These are phyloP conservation scores for Aureobasidium leucospermi DNA, from an alignment of 2,329 filamentous ascomycete species.

Conservation along the genomic window DNA sequence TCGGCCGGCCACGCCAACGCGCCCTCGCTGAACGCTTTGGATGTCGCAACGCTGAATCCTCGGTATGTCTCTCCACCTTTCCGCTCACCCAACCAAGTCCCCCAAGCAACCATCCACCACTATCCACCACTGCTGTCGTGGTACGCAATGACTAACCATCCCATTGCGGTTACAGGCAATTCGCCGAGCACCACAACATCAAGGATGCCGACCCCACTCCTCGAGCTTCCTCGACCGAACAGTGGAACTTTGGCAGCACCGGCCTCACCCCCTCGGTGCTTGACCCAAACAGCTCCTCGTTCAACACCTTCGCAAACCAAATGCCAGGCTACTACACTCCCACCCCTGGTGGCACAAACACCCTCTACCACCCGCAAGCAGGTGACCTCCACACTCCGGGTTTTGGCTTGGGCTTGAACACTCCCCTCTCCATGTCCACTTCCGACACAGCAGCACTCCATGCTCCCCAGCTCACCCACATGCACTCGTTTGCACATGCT, in stretches of 20 bases:
- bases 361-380: slow-evolving; percentile 66
- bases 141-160: slow-evolving; percentile 15
- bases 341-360: slow-evolving; percentile 72
- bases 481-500: slow-evolving; percentile 55
- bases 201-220: slow-evolving; percentile 81
- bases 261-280: slow-evolving; percentile 77
- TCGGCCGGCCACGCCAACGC: slow-evolving; percentile 32
- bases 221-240: slow-evolving; percentile 63
- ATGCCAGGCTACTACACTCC: slow-evolving; percentile 81
- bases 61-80: slow-evolving; percentile 31
- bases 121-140: not conserved
- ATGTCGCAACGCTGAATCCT: slow-evolving; percentile 34
- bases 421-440: slow-evolving; percentile 74
- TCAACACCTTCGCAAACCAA: slow-evolving; percentile 71
- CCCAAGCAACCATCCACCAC: not conserved
- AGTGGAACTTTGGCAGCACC: slow-evolving; percentile 52
- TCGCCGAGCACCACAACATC: slow-evolving; percentile 42
- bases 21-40: slow-evolving; percentile 38
- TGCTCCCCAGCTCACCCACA: slow-evolving; percentile 49
- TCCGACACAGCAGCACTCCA: slow-evolving; percentile 56
- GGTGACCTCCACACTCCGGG: slow-evolving; percentile 82
- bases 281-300: slow-evolving; percentile 76
- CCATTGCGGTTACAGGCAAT: slow-evolving; percentile 30
- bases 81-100: not conserved
- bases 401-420: slow-evolving; percentile 61